Conservation (phyloP, 805 yeast genomes). For the Myxozyma vanderwaltii region DNA sequence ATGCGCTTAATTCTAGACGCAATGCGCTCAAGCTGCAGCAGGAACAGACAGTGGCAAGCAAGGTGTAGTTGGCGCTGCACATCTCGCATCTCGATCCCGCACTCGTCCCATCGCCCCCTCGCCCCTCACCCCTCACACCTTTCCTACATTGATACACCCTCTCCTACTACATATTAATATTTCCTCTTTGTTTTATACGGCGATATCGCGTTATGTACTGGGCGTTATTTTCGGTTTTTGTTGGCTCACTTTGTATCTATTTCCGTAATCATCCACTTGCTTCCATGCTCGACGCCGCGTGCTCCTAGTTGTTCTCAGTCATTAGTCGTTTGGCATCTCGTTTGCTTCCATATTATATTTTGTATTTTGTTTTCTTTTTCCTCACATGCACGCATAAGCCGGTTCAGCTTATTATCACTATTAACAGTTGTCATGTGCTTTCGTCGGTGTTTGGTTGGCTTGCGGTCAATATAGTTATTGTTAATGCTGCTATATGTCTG, state of each 20-base stretch:
- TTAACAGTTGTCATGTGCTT: neutral
- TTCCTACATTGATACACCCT: neutral
- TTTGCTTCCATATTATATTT: neutral
- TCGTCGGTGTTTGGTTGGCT: slow-evolving; percentile 6
- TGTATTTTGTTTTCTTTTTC: neutral
- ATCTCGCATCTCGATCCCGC: too few relatives aligned
- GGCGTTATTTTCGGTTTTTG: slow-evolving; percentile 7
- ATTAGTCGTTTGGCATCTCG: neutral
- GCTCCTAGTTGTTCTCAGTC: neutral
- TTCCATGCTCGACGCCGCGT: neutral
- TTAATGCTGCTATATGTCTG: too few relatives aligned
- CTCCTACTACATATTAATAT: neutral
- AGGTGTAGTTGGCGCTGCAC: slow-evolving; percentile 55
- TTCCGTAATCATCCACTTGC: neutral
- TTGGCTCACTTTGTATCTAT: neutral
- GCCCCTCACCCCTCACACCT: neutral
- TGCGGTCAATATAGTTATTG: slow-evolving; percentile 2
- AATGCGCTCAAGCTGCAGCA: slow-evolving; percentile 80
- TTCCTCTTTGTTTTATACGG: neutral
- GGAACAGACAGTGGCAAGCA: slow-evolving; percentile 79
- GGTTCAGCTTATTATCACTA: neutral
- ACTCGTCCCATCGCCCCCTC: neutral
- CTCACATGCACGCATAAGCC: neutral
- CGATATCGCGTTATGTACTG: slow-evolving; percentile 7
- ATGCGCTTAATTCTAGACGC: slow-evolving; percentile 41